Base-by-base conservation (phyloP, 805 yeast species). In the Cyberlindnera japonica region DNA sequence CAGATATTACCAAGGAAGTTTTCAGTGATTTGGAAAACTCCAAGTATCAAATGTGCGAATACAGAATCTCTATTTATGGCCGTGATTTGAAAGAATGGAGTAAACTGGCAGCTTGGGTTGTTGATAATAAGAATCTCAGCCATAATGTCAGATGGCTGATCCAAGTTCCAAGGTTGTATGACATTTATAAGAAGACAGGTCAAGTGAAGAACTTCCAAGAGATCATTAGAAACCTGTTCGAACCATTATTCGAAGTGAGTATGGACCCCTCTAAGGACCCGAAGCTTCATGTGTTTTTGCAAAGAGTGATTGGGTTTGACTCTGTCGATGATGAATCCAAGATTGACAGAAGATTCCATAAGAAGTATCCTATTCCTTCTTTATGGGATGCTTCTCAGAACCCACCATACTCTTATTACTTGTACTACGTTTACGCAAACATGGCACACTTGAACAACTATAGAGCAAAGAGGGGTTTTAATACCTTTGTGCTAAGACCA, bases 311-410 rank as follows among this genome's bases (percentile, higher is more conserved):
- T 55, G 99, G 99, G 0, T 93, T 93, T 63, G 99, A 93, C 64
- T 87, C 96, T 5, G 99, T 93, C 24, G 99, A 93, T 63, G 99
- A 93, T 64, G 99, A 93, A 64, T 86, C 96, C 10, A 93, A 95
- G 61, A 75, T 77, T 31, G 99, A 93, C 62, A 79, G 88, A 49
- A 75, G 90, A 43, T 74, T 83, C 55, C 90, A 82, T 52, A 79
- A 78, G 46, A 89, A 85, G 59, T 89, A 73, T 58, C 98, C 98
- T 1, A 66, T 77, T n/a, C 95, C 99, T 26, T 69, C 79, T 12
- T 67, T 81, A 43, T 93, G 99, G 99, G 76, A 77, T 50, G 65
- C 74, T 28, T 57, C 75, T 4, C 75, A 74, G 54, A 93, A 91
- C 64, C 99, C 99, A 9, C 99, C 99, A n/a, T 93, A 93, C 65